Conservation (phyloP, 2,329 filamentous ascomycete species). For the Cladosporium sp. region DNA sequence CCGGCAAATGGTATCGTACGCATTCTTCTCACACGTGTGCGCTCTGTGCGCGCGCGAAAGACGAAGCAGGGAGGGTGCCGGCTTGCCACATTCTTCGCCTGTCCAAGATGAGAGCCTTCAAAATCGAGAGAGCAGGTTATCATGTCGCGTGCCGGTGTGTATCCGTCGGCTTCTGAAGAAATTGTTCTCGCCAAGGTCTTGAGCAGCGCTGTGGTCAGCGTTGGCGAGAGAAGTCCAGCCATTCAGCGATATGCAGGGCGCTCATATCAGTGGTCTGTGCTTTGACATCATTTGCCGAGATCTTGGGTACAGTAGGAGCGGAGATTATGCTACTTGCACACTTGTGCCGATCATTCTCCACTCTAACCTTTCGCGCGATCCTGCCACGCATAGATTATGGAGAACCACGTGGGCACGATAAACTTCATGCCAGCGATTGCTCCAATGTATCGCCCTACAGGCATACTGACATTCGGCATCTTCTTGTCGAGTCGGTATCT, state of each 20-base stretch:
- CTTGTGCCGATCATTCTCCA: background rate
- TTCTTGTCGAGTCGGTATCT: background rate
- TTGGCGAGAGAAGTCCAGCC: background rate
- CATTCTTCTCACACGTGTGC: background rate
- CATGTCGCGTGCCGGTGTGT: background rate
- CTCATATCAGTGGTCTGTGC: background rate
- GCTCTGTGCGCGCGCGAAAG: background rate
- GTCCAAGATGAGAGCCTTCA: background rate
- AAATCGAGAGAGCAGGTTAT: background rate
- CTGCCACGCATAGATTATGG: background rate
- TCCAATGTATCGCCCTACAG: background rate
- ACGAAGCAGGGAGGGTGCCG: background rate
- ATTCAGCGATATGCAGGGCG: background rate
- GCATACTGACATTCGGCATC: background rate
- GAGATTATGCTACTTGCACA: background rate
- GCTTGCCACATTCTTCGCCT: background rate
- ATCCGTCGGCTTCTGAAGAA: background rate
- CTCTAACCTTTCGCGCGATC: background rate
- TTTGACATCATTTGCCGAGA: background rate
- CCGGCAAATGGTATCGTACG: background rate
- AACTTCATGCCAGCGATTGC: background rate
- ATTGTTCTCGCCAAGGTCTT: background rate
- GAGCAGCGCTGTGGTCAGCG: background rate
- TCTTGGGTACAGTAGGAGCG: background rate
- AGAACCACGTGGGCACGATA: background rate